Evolutionary conservation across 139 green algal species (phyloP).

Genomic region (Chlamydomonas applanata): DNA sequence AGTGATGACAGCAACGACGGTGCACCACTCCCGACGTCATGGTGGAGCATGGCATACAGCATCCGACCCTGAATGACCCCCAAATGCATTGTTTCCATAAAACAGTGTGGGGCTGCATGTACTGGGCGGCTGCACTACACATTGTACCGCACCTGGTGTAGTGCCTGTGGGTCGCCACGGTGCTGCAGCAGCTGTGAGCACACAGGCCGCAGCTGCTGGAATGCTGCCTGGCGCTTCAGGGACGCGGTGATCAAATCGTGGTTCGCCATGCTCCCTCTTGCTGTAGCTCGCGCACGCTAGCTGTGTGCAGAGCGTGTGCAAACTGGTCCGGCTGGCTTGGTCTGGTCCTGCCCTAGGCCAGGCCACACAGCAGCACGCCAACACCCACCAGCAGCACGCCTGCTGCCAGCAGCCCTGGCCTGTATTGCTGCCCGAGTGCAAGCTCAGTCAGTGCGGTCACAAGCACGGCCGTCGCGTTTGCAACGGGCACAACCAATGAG

Average conservation of each 20-base stretch:
- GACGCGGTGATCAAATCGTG: not conserved
- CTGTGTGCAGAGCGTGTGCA: not conserved
- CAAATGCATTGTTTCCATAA: too few species aligned
- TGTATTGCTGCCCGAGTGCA: slow-evolving; percentile 55
- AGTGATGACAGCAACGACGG: too few species aligned
- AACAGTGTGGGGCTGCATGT: too few species aligned
- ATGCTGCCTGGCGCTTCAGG: slow-evolving; percentile 25
- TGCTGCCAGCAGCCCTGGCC: slow-evolving; percentile 36
- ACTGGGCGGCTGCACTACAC: too few species aligned
- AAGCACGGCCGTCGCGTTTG: slow-evolving; percentile 66
- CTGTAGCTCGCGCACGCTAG: too few species aligned
- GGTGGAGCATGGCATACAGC: too few species aligned
- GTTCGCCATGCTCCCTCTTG: too few species aligned
- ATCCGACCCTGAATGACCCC: too few species aligned
- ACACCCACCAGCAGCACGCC: slow-evolving; percentile 65
- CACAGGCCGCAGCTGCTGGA: slow-evolving; percentile 56
- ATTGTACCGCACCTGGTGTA: slow-evolving; percentile 10
- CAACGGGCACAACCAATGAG: slow-evolving; percentile 52
- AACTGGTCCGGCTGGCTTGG: not conserved
- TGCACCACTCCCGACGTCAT: too few species aligned
- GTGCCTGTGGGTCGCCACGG: slow-evolving; percentile 28
- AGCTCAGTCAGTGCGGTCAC: slow-evolving; percentile 64
- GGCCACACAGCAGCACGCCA: not conserved
- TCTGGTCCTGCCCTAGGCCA: not conserved
- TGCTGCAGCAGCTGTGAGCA: slow-evolving; percentile 59